phyloP scores from a whole-genome alignment of 2,329 filamentous ascomycete genomes.

The Neonectria ditissima region DNA sequence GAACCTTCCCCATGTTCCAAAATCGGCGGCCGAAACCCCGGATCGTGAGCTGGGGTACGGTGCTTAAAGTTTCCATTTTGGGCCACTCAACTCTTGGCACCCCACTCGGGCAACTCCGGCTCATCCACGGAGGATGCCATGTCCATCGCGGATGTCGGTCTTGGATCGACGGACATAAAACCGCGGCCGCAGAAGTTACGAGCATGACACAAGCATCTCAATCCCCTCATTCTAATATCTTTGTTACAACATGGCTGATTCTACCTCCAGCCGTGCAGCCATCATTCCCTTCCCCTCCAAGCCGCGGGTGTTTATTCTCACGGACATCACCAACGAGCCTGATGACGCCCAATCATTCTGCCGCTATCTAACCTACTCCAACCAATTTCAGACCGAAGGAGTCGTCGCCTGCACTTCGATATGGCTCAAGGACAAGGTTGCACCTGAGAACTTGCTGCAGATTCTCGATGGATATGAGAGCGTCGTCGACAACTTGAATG shows the following conservation, averaged over 20 bases:
- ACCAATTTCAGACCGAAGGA: constrained; percentile 59
- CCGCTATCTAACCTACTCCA: constrained; percentile 58
- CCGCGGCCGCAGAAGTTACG: too few species aligned
- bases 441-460: constrained; percentile 53
- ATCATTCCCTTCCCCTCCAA: constrained; percentile 36
- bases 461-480: constrained; percentile 55
- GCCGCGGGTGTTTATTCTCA: constrained; percentile 56
- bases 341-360: constrained; percentile 59
- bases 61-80: not conserved
- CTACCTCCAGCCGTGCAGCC: not conserved
- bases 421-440: constrained; percentile 55
- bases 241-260: not conserved
- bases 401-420: constrained; percentile 58
- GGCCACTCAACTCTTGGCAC: not conserved
- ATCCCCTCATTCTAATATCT: not conserved
- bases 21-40: not conserved
- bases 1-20: too few species aligned
- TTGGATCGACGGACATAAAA: not conserved
- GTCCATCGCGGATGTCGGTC: constrained; percentile 6
- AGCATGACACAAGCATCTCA: not conserved
- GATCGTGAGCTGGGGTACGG: not conserved
- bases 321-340: constrained; percentile 60
- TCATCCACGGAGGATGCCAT: not conserved
- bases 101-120: not conserved
- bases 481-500: constrained; percentile 60